Conservation (phyloP, 1,284 basidiomycete species). For the Phellopilus nigrolimitatus region DNA sequence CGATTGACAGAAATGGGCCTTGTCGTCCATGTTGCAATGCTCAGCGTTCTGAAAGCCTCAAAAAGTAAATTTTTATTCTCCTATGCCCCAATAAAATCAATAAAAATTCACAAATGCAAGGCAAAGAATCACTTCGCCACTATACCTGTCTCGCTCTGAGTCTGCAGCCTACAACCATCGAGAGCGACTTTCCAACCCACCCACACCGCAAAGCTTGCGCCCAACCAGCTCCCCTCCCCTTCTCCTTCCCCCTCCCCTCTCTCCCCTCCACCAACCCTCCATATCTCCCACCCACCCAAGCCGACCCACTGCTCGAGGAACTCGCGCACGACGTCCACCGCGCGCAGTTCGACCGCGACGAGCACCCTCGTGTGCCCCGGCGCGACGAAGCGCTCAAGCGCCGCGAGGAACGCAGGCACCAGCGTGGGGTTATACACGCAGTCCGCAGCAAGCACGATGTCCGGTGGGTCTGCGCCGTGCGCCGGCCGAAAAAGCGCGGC, state of each 20-base stretch:
- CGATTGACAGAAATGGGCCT: too few relatives aligned
- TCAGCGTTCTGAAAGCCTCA: too few relatives aligned
- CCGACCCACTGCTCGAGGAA: slow-evolving; percentile 68
- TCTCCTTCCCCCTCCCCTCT: neutral
- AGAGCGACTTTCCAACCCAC: slow-evolving; percentile 24
- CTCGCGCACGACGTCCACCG: slow-evolving; percentile 72
- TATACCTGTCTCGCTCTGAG: too few relatives aligned
- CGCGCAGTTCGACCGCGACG: slow-evolving; percentile 74
- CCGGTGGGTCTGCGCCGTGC: slow-evolving; percentile 33
- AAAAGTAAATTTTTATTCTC: too few relatives aligned
- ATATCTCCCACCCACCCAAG: slow-evolving; percentile 45
- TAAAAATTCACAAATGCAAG: too few relatives aligned
- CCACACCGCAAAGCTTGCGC: slow-evolving; percentile 32
- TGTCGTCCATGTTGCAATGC: too few relatives aligned
- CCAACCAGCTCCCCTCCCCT: slow-evolving; percentile 23
- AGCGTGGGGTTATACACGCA: slow-evolving; percentile 86
- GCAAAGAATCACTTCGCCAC: too few relatives aligned
- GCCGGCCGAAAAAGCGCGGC: slow-evolving; percentile 33
- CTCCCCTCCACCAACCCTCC: slow-evolving; percentile 37
- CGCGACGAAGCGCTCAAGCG: slow-evolving; percentile 55
- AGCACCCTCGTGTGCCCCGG: slow-evolving; percentile 55
- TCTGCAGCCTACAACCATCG: neutral
- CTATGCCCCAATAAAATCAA: too few relatives aligned
- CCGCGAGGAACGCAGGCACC: slow-evolving; percentile 63
- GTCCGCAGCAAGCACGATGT: slow-evolving; percentile 75